Evolutionary conservation across 2,329 filamentous ascomycete species (phyloP), one percentile per base, ranked within the genome.

Genomic region (Epicoccum nigrum): DNA sequence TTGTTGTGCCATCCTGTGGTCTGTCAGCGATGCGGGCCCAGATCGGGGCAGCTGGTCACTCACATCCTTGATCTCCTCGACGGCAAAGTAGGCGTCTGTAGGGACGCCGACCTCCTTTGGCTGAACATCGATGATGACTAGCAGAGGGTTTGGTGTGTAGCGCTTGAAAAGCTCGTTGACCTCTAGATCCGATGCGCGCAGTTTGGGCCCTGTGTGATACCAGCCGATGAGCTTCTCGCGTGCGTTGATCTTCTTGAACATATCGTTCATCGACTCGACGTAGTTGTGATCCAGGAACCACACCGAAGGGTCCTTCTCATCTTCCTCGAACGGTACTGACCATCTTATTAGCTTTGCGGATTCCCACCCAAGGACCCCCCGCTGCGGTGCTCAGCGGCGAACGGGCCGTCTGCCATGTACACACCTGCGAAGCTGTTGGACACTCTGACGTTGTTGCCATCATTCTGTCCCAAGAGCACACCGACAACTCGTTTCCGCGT

Each of bases 241-340:
- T 55, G 94, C 94, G 80, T 99, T 99, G 82, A 99, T 92, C 80
- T 97, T 97, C 83, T 99, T 99, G 84, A 99, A 99, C 94, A 99
- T 99, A 77, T 97, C 94, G 79, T 94, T 96, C 94, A 99, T 99
- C 65, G 88, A 90, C 78, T 99, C 94, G 76, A 99, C 90, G 71
- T 97, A 99, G 83, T 97, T 97, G 83, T 99, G 94, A 75, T 99
- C 94, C 60, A 99, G 79, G 74, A 97, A 99, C 94, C 94, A 99
- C 72, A 99, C 94, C 28, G 93, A 95, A 3, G 93, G 93, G 73
- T 99, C 92, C 78, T 96, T 96, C 69, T 97, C 94, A 74, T 99
- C 94, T 79, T 99, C 94, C 77, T 99, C 94, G 71, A 99, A 99
- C 1, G 94, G 94, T 37, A 97, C 94, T 96, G 68, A 57, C 17